phyloP scores from a whole-genome alignment of 768 basidiomycete species.

The Clathrus columnatus region DNA sequence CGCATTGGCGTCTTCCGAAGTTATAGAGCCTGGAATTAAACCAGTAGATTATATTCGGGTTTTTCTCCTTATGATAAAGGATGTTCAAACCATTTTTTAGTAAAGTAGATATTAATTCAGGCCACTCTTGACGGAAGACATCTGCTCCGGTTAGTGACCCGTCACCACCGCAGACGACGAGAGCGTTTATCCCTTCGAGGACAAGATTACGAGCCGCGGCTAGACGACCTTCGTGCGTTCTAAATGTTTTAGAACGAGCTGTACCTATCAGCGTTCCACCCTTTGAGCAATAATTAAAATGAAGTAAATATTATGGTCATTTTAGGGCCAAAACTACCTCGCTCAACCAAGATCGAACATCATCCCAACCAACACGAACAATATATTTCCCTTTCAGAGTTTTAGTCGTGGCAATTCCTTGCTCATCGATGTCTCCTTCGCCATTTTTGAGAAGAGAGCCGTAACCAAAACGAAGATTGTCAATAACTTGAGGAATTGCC shows the following conservation, averaged over 20 bases:
- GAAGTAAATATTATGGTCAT: neutral
- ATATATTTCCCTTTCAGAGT: constrained; percentile 88
- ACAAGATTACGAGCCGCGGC: constrained; percentile 85
- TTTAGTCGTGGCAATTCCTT: constrained; percentile 35
- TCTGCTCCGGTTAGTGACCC: constrained; percentile 96
- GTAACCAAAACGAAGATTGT: constrained; percentile 77
- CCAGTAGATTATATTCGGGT: neutral
- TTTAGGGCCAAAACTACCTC: constrained; percentile 46
- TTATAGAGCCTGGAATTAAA: constrained; percentile 52
- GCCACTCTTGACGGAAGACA: constrained; percentile 91
- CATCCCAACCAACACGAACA: constrained; percentile 95
- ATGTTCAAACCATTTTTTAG: constrained; percentile 41
- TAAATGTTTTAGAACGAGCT: constrained; percentile 75
- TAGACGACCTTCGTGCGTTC: constrained; percentile 81
- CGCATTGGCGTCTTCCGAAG: constrained; percentile 54
- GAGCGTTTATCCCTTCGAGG: constrained; percentile 93
- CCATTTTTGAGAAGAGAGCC: constrained; percentile 71
- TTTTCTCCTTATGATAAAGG: neutral
- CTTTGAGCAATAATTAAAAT: constrained; percentile 27
- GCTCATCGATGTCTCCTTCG: constrained; percentile 44
- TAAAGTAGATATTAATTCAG: constrained; percentile 65
- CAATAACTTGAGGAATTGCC: constrained; percentile 31
- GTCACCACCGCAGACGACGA: constrained; percentile 96
- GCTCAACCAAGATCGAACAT: constrained; percentile 90
- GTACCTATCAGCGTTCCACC: constrained; percentile 97